Conservation (phyloP, 106 monocot species). For the Platanthera guangdongensis region DNA sequence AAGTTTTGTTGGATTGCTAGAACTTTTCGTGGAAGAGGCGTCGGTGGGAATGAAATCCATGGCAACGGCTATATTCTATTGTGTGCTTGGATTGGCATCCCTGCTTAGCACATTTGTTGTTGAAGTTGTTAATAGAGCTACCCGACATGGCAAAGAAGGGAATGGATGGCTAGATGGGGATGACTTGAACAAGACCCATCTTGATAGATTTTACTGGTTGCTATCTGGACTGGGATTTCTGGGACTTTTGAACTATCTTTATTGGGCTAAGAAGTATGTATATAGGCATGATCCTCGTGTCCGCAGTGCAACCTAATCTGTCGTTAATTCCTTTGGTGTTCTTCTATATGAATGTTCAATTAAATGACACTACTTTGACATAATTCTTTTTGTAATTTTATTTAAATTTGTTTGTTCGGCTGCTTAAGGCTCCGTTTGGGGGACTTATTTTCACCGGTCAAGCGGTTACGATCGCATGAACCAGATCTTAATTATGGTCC, state of each 20-base stretch:
- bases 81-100: conserved; percentile 41
- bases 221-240: conserved; percentile 17
- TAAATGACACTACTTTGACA: no score
- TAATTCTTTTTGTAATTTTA: no score
- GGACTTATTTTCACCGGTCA: no score
- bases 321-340: no score
- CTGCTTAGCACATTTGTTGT: conserved; percentile 39
- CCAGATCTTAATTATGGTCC: no score
- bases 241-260: conserved; percentile 38
- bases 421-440: no score
- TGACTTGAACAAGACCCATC: conserved; percentile 47
- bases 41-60: conserved; percentile 48
- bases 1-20: conserved; percentile 48
- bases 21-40: conserved; percentile 54
- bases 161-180: conserved; percentile 56
- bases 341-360: no score
- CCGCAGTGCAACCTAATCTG: no score
- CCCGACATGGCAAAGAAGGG: conserved; percentile 13
- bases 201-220: conserved; percentile 64
- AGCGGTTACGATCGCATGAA: no score
- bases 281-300: conserved; percentile 25
- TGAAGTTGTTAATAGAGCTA: conserved; percentile 34
- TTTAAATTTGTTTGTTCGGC: no score
- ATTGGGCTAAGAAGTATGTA: conserved; percentile 41
- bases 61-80: conserved; percentile 55